Base-by-base conservation (phyloP, 2,329 filamentous ascomycete species). In the Zymoseptoria crescenta region DNA sequence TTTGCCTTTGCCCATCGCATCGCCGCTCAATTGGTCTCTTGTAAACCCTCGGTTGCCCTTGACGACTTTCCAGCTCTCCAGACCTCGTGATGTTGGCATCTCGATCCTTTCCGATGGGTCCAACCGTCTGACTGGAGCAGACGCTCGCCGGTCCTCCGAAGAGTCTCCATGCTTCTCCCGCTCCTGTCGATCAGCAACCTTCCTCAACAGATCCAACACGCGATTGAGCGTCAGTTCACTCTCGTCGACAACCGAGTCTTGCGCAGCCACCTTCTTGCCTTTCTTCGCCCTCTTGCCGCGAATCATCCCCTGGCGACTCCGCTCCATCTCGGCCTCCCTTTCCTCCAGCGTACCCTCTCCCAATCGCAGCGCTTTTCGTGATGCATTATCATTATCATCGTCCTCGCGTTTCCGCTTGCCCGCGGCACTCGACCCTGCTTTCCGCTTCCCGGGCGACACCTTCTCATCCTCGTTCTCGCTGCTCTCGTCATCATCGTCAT, bases 401-500 rank as follows among this genome's bases (percentile, higher is more conserved):
- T 52, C 58, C n/a, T 61, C 56, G n/a, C 63, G 60, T 58, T 67
- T 68, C 60, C 66, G 55, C 61, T 65, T 62, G 57, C 58, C 59
- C 35, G 57, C 48, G 30, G 51, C 49, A 41, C 55, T 62, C 27
- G 50, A 19, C n/a, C 52, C 55, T 10, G 56, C 29, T 21, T 35
- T 30, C 8, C 52, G 61, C n/a, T 35, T 45, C 10, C 35, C 35
- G 10, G 35, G 35, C 27, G 13, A 53, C 24, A 35, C 48, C 55
- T 69, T 67, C n/a, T 65, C 65, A 60, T 73, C 65, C 52, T 70
- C 62, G 61, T 76, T 65, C 63, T 75, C 64, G 62, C 75, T 65
- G 61, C 72, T 65, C 68, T 63, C 68, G 51, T 68, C 71, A 1
- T 70, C 69, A 30, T 63, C 63, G 16, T 45, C 35, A 13, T 45